These are phyloP conservation scores for Plasmodium falciparum DNA, from an alignment of 169 alveolate species.

Conservation along the genomic window DNA sequence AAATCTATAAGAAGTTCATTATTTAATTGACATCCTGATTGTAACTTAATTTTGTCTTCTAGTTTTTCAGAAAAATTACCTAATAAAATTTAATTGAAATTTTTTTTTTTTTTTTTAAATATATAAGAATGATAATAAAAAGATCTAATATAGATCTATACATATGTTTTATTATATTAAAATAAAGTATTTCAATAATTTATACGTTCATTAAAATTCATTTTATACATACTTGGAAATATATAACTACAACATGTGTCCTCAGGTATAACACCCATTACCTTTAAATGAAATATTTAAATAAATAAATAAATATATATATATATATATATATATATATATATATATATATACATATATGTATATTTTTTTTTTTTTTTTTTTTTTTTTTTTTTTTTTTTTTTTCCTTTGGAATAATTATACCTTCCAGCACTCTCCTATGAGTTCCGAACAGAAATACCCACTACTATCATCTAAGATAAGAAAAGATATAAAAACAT, in stretches of 20 bases:
- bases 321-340: conserved; percentile 1
- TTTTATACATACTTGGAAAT: conserved; percentile 38
- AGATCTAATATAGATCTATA: neutral
- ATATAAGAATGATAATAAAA: neutral
- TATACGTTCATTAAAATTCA: too few relatives aligned
- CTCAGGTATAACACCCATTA: conserved; percentile 68
- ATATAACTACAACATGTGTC: conserved; percentile 26
- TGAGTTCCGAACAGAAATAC: conserved; percentile 62
- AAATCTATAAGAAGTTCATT: conserved; percentile 67
- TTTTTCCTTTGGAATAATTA: neutral
- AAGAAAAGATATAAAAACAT: neutral
- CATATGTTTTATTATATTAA: neutral
- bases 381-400: neutral
- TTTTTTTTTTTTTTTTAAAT: neutral
- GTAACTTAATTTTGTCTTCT: conserved; percentile 62
- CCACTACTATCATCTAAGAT: conserved; percentile 11
- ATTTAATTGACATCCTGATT: conserved; percentile 70
- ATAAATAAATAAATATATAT: neutral
- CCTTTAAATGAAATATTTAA: conserved; percentile 6
- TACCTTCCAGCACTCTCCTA: conserved; percentile 74
- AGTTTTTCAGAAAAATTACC: conserved; percentile 71
- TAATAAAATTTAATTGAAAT: neutral
- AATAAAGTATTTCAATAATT: too few relatives aligned
- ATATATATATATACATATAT: neutral
- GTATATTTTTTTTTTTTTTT: too few relatives aligned